Evolutionary conservation across 2,329 filamentous ascomycete species (phyloP).

Genomic region (Aspergillus hortae): DNA sequence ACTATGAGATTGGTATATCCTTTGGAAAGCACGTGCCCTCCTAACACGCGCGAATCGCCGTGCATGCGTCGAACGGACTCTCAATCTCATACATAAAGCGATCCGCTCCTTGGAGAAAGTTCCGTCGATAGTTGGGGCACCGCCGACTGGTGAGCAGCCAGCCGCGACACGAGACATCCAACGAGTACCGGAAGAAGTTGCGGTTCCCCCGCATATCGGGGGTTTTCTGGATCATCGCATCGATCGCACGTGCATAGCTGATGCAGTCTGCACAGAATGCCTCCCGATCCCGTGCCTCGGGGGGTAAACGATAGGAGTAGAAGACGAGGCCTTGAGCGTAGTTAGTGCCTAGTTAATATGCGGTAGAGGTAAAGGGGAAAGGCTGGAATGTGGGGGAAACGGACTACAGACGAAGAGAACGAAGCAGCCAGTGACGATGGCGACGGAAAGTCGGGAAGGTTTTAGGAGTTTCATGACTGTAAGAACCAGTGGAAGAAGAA

Average conservation of each 20-base stretch:
- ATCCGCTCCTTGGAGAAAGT: conserved; percentile 8
- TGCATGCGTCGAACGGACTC: conserved; percentile 12
- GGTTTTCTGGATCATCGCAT: conserved; percentile 7
- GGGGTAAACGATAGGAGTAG: not conserved
- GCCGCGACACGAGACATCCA: conserved; percentile 13
- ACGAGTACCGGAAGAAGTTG: conserved; percentile 14
- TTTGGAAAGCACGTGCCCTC: not conserved
- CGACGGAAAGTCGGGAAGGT: not conserved
- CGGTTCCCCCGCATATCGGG: conserved; percentile 7
- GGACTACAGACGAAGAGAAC: not conserved
- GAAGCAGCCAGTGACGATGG: not conserved
- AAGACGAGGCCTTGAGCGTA: not conserved
- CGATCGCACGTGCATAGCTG: conserved; percentile 11
- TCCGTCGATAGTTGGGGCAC: conserved; percentile 13
- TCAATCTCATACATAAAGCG: conserved; percentile 10
- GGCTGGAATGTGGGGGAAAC: not conserved
- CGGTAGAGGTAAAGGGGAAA: not conserved
- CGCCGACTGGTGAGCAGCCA: conserved; percentile 4
- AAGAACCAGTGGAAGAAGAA: too few relatives aligned
- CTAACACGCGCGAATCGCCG: conserved; percentile 6
- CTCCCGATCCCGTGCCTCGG: not conserved
- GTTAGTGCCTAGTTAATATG: not conserved
- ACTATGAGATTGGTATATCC: not conserved
- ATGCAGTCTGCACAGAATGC: conserved; percentile 14
- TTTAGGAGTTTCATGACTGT: not conserved